A percentile compares a stretch with the other conserved stretches of the same genome.
phyloP scores from a whole-genome alignment of 2,329 filamentous ascomycete species.

The Sclerotinia glacialis region DNA sequence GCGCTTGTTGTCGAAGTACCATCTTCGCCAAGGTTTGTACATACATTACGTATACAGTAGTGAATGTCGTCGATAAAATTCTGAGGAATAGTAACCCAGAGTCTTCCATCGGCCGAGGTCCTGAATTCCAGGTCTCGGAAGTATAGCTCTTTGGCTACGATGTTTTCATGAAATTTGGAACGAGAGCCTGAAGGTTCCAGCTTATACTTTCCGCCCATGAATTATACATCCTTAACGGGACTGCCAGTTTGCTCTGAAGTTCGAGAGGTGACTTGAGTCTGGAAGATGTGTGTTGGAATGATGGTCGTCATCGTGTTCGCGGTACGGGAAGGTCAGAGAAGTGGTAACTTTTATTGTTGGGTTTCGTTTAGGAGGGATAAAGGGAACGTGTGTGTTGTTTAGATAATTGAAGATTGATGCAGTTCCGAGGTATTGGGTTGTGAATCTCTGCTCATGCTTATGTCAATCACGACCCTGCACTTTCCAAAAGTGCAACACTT shows the following conservation, averaged over 20 bases:
- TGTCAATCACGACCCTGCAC: too few species aligned
- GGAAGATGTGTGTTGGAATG: too few species aligned
- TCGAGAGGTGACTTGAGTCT: too few species aligned
- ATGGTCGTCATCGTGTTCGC: not conserved
- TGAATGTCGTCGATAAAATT: not conserved
- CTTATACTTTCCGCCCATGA: not conserved
- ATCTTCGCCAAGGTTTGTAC: not conserved
- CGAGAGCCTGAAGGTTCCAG: not conserved
- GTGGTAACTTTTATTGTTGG: not conserved
- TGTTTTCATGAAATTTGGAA: not conserved
- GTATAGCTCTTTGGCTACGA: not conserved
- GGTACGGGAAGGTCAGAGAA: not conserved
- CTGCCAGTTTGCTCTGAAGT: not conserved
- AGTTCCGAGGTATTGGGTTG: not conserved
- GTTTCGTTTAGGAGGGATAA: not conserved
- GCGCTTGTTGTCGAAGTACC: not conserved
- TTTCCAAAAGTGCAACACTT: not conserved
- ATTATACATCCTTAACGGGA: not conserved
- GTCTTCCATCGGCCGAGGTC: too few species aligned
- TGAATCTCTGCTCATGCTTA: not conserved
- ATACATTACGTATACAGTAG: too few species aligned
- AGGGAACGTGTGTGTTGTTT: not conserved
- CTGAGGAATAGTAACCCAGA: not conserved
- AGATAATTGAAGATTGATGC: not conserved
- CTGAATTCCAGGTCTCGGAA: not conserved